phyloP scores from a whole-genome alignment of 1,284 basidiomycete species.

The Boletus mariae region DNA sequence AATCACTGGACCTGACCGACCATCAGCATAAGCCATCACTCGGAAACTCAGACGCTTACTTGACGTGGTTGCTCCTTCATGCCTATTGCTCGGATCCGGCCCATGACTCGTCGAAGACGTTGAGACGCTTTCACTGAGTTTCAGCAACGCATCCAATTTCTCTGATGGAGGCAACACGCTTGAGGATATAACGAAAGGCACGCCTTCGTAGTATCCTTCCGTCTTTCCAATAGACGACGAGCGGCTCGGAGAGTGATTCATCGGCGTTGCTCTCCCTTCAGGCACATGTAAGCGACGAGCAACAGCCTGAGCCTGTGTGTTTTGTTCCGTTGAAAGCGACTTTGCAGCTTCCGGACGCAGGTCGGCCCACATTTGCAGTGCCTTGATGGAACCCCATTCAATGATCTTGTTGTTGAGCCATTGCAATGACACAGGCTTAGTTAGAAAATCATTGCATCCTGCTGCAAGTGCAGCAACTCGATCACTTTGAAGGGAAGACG shows the following conservation, averaged over 20 bases:
- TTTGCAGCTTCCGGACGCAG: slow-evolving; percentile 60
- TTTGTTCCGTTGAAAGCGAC: slow-evolving; percentile 53
- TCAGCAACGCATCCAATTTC: slow-evolving; percentile 26
- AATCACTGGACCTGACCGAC: slow-evolving; percentile 22
- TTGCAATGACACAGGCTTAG: slow-evolving; percentile 91
- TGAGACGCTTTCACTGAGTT: slow-evolving; percentile 18
- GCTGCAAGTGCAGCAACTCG: slow-evolving; percentile 94
- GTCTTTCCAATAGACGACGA: slow-evolving; percentile 33
- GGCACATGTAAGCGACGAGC: slow-evolving; percentile 69
- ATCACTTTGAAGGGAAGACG: slow-evolving; percentile 89
- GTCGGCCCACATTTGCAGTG: slow-evolving; percentile 85
- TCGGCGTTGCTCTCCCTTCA: slow-evolving; percentile 44
- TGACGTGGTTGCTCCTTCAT: slow-evolving; percentile 26
- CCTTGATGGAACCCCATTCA: slow-evolving; percentile 94
- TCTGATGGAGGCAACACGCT: slow-evolving; percentile 18
- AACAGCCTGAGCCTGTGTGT: slow-evolving; percentile 58
- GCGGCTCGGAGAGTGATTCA: slow-evolving; percentile 30
- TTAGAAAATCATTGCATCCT: slow-evolving; percentile 98
- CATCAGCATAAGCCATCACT: slow-evolving; percentile 11
- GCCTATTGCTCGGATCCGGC: slow-evolving; percentile 9
- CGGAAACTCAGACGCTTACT: slow-evolving; percentile 15
- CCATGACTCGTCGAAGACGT: slow-evolving; percentile 17
- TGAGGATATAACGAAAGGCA: slow-evolving; percentile 20
- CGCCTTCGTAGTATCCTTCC: slow-evolving; percentile 20
- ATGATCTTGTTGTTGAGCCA: slow-evolving; percentile 99